Evolutionary conservation across 257 asterid genomes (phyloP), one percentile per base, ranked within the genome.

Genomic region (Solanum piurae): DNA sequence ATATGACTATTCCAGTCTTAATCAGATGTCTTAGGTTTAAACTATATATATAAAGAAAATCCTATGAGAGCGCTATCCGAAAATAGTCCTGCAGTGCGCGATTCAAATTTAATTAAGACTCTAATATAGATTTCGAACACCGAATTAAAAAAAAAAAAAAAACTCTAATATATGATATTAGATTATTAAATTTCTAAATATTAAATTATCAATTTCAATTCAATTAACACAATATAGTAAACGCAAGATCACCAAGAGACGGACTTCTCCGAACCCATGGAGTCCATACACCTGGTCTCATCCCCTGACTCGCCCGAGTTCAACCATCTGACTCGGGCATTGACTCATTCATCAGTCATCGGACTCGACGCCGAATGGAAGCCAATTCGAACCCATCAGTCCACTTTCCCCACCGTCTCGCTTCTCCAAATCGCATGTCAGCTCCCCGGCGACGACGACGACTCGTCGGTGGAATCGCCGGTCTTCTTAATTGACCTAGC

Each of bases 301-400:
- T 89, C 95, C 12, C 52, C 52, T 73, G 88, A 93, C 89, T 95
- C 98, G 76, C 90, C 93, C 91, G 99, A 95, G 95, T 95, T 97
- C 91, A 79, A 90, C 83, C 94, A 89, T 79, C 89, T 94, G 82
- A 89, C 40, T 31, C 86, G 90, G 92, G 93, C 95, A 69, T 88
- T 97, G 82, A 90, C 93, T 89, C 96, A 90, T 86, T 94, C 99
- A 6, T 88, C 93, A 9, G 79, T 96, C 60, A 89, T 95, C 89
- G 98, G 95, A 5, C 96, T 97, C 91, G 99, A 97, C 91, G 98
- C 98, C 8, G 99, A 97, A 91, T 95, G 98, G 99, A 95, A 95
- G 90, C 98, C 98, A 86, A 88, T 93, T 44, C 94, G 93, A 88
- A 77, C 90, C 68, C 93, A 83, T 31, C 90, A 91, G 11, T 84